phyloP scores from a whole-genome alignment of 768 basidiomycete genomes.

The Sistotremastrum suecicum region DNA sequence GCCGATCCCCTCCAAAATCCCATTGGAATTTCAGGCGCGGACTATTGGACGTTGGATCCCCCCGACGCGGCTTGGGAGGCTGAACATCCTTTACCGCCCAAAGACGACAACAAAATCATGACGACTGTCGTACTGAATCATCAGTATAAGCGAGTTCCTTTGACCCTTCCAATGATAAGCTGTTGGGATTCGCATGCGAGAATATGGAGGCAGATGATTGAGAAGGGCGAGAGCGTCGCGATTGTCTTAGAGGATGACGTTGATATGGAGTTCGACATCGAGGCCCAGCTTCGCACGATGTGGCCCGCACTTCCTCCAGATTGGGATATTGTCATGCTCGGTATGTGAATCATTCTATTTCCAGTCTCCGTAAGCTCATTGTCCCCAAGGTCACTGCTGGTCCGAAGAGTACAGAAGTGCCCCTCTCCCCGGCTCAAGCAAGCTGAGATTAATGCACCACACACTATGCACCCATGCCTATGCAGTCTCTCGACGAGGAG shows the following conservation, averaged over 20 bases:
- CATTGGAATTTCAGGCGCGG: too few relatives aligned
- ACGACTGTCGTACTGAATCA: too few relatives aligned
- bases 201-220: constrained; percentile 4
- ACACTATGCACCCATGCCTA: constrained; percentile 55
- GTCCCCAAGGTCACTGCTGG: constrained; percentile 58
- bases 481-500: constrained; percentile 43
- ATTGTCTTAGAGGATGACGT: constrained; percentile 70
- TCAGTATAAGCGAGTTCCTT: constrained; percentile 4
- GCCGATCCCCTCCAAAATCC: too few relatives aligned
- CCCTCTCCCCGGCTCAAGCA: constrained; percentile 12
- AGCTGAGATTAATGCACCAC: too few relatives aligned
- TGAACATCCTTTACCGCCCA: too few relatives aligned
- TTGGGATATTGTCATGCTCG: constrained; percentile 71
- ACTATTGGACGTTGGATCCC: too few relatives aligned
- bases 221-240: constrained; percentile 17
- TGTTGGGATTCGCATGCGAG: constrained; percentile 57
- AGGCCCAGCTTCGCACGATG: constrained; percentile 17
- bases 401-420: constrained; percentile 45
- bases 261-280: constrained; percentile 58
- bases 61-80: too few relatives aligned
- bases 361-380: too few relatives aligned
- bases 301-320: constrained; percentile 29
- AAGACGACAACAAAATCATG: too few relatives aligned
- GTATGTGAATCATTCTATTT: constrained; percentile 19
- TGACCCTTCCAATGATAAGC: constrained; percentile 47